Evolutionary conservation across 2,329 filamentous ascomycete genomes (phyloP).

Genomic region (Nothophoma quercina): DNA sequence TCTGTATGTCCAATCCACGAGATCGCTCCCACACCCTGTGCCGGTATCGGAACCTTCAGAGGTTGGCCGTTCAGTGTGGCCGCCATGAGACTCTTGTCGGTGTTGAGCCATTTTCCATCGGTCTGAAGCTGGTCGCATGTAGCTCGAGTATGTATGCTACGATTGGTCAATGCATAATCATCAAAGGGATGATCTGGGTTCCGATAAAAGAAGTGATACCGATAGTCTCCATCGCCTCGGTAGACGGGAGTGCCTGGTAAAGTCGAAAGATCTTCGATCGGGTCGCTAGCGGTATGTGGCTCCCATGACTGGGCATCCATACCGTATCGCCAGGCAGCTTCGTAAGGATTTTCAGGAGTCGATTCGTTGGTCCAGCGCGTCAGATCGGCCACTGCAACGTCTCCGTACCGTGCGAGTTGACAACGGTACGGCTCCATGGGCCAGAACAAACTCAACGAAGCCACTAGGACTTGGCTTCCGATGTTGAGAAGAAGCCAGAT

Average conservation of each 20-base stretch:
- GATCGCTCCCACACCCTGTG: too few relatives aligned
- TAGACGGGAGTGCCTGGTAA: conserved; percentile 37
- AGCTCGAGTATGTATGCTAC: not conserved
- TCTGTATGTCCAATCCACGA: too few relatives aligned
- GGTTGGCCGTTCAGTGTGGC: too few relatives aligned
- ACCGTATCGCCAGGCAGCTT: conserved; percentile 38
- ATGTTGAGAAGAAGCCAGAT: conserved; percentile 44
- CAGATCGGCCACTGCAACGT: conserved; percentile 36
- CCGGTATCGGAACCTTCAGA: too few relatives aligned
- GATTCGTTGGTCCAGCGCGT: conserved; percentile 26
- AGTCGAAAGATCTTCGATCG: conserved; percentile 22
- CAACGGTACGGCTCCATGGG: conserved; percentile 36
- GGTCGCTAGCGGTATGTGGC: conserved; percentile 20
- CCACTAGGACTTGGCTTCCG: conserved; percentile 43
- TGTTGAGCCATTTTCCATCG: not conserved
- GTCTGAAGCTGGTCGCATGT: not conserved
- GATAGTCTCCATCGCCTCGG: conserved; percentile 25
- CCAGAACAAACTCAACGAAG: conserved; percentile 44
- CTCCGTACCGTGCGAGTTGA: conserved; percentile 33
- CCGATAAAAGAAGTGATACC: conserved; percentile 43
- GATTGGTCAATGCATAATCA: conserved; percentile 33
- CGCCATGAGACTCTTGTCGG: too few relatives aligned
- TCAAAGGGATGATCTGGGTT: conserved; percentile 35
- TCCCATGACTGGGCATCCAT: conserved; percentile 27
- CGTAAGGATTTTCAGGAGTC: conserved; percentile 26